Conservation (phyloP, 2,329 filamentous ascomycete species). For the Scedosporium dehoogii region DNA sequence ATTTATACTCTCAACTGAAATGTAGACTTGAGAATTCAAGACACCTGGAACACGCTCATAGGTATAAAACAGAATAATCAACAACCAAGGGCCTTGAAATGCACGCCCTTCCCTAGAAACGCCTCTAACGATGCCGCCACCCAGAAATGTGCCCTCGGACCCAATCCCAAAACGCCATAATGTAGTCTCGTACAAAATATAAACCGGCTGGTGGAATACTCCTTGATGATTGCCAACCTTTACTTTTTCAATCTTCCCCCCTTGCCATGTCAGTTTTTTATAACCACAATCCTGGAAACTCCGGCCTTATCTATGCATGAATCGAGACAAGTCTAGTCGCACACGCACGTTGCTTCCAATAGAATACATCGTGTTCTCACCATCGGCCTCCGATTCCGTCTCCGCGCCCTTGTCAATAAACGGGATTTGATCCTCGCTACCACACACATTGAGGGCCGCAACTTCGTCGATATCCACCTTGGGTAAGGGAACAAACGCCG, state of each 20-base stretch:
- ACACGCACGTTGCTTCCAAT: neutral
- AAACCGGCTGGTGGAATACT: too few species aligned
- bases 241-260: neutral
- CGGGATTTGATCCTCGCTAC: constrained; percentile 46
- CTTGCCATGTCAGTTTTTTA: neutral
- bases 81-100: neutral
- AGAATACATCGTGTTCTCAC: too few species aligned
- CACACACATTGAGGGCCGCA: constrained; percentile 37
- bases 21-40: neutral
- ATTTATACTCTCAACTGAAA: neutral
- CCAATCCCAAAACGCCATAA: neutral
- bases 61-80: neutral
- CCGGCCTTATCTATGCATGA: constrained; percentile 22
- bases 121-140: neutral
- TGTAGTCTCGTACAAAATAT: neutral
- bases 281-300: neutral
- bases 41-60: neutral
- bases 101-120: neutral
- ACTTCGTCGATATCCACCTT: constrained; percentile 44
- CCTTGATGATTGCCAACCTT: too few species aligned
- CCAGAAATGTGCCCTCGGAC: neutral
- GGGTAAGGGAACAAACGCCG: constrained; percentile 44
- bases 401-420: constrained; percentile 14
- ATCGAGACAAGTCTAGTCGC: constrained; percentile 34
- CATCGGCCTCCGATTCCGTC: neutral